Conservation (phyloP, 2,329 filamentous ascomycete species). For the Cladosporium sp. region DNA sequence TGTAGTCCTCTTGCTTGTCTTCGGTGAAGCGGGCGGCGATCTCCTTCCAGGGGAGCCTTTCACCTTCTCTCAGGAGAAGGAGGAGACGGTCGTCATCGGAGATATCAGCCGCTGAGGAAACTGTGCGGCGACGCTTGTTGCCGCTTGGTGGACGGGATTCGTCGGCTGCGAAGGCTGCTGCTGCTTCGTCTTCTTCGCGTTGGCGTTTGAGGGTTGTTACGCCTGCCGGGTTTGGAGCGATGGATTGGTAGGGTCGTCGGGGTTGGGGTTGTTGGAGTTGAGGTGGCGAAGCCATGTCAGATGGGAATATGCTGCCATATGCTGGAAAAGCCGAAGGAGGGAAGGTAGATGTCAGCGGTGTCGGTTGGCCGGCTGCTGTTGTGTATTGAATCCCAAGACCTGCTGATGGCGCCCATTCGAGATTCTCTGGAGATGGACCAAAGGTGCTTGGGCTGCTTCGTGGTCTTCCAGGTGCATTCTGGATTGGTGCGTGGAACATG, state of each 20-base stretch:
- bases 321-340: slow-evolving; percentile 27
- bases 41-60: slow-evolving; percentile 52
- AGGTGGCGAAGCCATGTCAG: slow-evolving; percentile 27
- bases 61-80: slow-evolving; percentile 49
- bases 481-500: slow-evolving; percentile 15
- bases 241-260: slow-evolving; percentile 39
- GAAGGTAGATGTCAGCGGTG: slow-evolving; percentile 31
- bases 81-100: slow-evolving; percentile 50
- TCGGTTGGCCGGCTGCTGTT: slow-evolving; percentile 24
- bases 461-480: slow-evolving; percentile 32
- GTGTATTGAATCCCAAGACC: slow-evolving; percentile 40
- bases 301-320: slow-evolving; percentile 22
- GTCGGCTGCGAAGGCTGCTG: slow-evolving; percentile 26
- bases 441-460: slow-evolving; percentile 43
- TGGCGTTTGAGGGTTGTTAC: slow-evolving; percentile 34
- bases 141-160: not conserved
- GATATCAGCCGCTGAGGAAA: slow-evolving; percentile 35
- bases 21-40: slow-evolving; percentile 48
- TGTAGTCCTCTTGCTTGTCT: slow-evolving; percentile 46
- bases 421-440: slow-evolving; percentile 34
- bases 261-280: slow-evolving; percentile 35
- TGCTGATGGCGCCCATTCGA: slow-evolving; percentile 36
- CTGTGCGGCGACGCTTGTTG: slow-evolving; percentile 40
- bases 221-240: slow-evolving; percentile 40
- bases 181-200: slow-evolving; percentile 36